These are phyloP conservation scores for Neonectria magnoliae DNA, from an alignment of 2,329 filamentous ascomycete species.

Conservation along the genomic window DNA sequence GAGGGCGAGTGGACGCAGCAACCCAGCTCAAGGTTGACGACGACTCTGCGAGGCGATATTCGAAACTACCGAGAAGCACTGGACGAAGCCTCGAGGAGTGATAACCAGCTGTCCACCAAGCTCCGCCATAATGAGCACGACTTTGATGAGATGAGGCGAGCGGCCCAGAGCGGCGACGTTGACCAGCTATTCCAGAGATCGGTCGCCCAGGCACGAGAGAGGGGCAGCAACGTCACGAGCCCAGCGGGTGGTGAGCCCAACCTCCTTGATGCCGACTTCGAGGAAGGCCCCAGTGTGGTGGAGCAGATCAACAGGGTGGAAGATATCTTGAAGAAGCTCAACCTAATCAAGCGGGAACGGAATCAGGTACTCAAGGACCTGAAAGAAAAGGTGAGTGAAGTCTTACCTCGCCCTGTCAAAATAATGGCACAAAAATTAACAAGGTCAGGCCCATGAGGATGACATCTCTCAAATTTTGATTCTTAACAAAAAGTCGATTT, in stretches of 20 bases:
- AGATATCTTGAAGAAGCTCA: constrained; percentile 89
- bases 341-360: constrained; percentile 90
- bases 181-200: constrained; percentile 90
- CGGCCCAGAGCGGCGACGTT: constrained; percentile 85
- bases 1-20: constrained; percentile 97
- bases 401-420: not conserved
- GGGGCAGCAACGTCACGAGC: constrained; percentile 68
- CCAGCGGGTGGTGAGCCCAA: constrained; percentile 75
- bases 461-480: constrained; percentile 98
- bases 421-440: constrained; percentile 31
- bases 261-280: constrained; percentile 92
- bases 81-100: constrained; percentile 88
- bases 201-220: constrained; percentile 79
- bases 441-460: constrained; percentile 83
- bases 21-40: constrained; percentile 88
- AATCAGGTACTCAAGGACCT: constrained; percentile 94
- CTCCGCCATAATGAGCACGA: constrained; percentile 86
- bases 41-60: constrained; percentile 87
- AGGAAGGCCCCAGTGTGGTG: constrained; percentile 80
- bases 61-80: constrained; percentile 88
- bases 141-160: constrained; percentile 94
- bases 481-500: constrained; percentile 95
- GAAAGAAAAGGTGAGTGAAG: constrained; percentile 86
- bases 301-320: constrained; percentile 93
- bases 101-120: constrained; percentile 83